Percentiles rank a stretch among this genome's conserved stretches.
Conservation (phyloP, 1,284 basidiomycete species). For the Boletus smithii region DNA sequence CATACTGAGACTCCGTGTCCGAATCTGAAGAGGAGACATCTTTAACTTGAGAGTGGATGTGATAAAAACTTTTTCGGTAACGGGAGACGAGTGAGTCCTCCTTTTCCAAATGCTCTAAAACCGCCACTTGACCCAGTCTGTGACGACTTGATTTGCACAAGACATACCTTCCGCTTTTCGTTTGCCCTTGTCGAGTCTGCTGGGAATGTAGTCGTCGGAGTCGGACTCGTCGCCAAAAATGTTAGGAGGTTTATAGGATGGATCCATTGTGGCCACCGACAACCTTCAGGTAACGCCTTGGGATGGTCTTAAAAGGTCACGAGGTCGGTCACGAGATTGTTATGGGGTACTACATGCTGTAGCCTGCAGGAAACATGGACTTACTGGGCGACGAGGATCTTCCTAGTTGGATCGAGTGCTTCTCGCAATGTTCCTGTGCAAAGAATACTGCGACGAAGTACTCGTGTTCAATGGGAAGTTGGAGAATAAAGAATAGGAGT, state of each 20-base stretch:
- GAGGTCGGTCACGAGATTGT: slow-evolving; percentile 6
- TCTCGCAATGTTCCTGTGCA: slow-evolving; percentile 9
- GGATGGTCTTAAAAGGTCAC: slow-evolving; percentile 9
- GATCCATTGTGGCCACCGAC: slow-evolving; percentile 9
- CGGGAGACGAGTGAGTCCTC: not conserved
- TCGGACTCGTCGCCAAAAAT: slow-evolving; percentile 9
- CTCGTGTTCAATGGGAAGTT: slow-evolving; percentile 3
- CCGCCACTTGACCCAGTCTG: not conserved
- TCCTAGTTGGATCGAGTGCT: slow-evolving; percentile 1
- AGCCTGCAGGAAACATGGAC: slow-evolving; percentile 1
- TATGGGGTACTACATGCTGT: slow-evolving; percentile 4
- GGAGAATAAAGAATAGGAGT: not conserved
- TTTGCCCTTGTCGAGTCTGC: slow-evolving; percentile 23
- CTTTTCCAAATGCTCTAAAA: slow-evolving; percentile 13
- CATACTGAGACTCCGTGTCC: slow-evolving; percentile 5
- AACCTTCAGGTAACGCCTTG: not conserved
- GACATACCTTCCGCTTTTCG: slow-evolving; percentile 20
- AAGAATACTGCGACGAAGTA: slow-evolving; percentile 1
- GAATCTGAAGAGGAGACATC: slow-evolving; percentile 8
- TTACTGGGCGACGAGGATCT: slow-evolving; percentile 13
- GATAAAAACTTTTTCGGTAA: not conserved
- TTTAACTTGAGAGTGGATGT: not conserved
- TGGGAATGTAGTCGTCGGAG: not conserved
- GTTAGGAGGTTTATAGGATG: slow-evolving; percentile 13
- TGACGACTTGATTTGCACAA: not conserved